Evolutionary conservation across 129 eudicot species (phyloP).

Genomic region (Erigeron canadensis): DNA sequence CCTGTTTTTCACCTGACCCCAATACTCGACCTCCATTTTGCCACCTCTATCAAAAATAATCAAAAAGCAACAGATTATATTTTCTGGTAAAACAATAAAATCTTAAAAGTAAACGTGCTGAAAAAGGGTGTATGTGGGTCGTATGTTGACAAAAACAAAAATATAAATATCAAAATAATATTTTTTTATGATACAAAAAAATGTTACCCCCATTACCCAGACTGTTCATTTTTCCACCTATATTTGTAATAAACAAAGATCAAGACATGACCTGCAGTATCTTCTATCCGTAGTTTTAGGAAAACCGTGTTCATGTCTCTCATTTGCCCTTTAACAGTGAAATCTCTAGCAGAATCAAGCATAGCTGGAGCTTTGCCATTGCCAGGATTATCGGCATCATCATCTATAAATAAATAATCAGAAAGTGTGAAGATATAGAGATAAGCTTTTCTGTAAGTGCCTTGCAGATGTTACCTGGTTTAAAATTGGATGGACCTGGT

Average conservation of each 20-base stretch:
- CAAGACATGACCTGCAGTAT: slow-evolving; percentile 59
- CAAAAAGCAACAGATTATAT: background rate
- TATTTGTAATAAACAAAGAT: background rate
- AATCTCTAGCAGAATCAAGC: slow-evolving; percentile 57
- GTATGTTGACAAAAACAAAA: too few relatives aligned
- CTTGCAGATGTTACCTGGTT: slow-evolving; percentile 42
- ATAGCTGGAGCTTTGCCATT: slow-evolving; percentile 28
- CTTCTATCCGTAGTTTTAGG: slow-evolving; percentile 77
- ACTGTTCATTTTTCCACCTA: background rate
- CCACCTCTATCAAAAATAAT: background rate
- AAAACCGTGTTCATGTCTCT: slow-evolving; percentile 85
- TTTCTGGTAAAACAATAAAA: background rate
- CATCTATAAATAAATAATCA: slow-evolving; percentile 43
- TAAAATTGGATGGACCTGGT: slow-evolving; percentile 34
- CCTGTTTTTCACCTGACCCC: background rate
- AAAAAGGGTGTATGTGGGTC: background rate
- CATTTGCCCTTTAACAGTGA: slow-evolving; percentile 81
- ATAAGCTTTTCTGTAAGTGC: background rate
- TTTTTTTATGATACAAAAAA: too few relatives aligned
- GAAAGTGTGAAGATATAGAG: slow-evolving; percentile 4
- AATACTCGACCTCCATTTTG: background rate
- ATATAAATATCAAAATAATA: too few relatives aligned
- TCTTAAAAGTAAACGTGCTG: background rate
- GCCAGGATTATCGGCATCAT: slow-evolving; percentile 30
- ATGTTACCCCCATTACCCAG: background rate